phyloP scores from a whole-genome alignment of 306 rosid species.

The Calophaca sinica region DNA sequence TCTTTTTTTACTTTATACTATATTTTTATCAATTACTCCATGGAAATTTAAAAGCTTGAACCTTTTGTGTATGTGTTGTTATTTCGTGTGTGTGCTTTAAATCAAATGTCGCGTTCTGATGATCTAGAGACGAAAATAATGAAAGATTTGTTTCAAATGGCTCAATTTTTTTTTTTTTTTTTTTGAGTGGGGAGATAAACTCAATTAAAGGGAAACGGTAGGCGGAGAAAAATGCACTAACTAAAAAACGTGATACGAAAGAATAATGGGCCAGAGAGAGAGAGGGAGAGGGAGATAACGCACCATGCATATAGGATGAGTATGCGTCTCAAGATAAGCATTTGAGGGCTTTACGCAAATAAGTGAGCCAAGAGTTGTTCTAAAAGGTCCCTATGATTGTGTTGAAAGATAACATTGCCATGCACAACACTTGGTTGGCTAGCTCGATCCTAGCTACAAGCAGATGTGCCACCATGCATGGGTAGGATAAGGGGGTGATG shows the following conservation, averaged over 20 bases:
- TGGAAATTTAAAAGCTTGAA: constrained; percentile 15
- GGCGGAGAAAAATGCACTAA: constrained; percentile 52
- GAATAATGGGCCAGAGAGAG: constrained; percentile 48
- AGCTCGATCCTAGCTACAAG: constrained; percentile 28
- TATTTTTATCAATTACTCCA: constrained; percentile 25
- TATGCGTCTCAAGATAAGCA: constrained; percentile 50
- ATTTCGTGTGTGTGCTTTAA: constrained; percentile 41
- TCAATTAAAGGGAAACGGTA: constrained; percentile 47
- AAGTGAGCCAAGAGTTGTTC: constrained; percentile 43
- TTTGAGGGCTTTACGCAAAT: constrained; percentile 57
- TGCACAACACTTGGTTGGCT: constrained; percentile 51
- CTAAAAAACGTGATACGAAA: constrained; percentile 50
- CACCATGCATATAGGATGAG: constrained; percentile 34
- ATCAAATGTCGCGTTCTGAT: constrained; percentile 45
- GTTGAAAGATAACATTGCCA: constrained; percentile 51
- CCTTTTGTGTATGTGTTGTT: constrained; percentile 47
- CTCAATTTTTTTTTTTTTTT: neutral
- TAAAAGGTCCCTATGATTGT: constrained; percentile 53
- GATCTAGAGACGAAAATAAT: constrained; percentile 26
- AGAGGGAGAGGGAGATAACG: constrained; percentile 36
- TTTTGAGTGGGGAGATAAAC: constrained; percentile 46
- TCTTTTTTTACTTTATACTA: neutral
- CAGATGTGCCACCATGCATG: constrained; percentile 39
- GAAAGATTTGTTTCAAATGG: constrained; percentile 49
- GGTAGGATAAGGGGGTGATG: constrained; percentile 55